phyloP scores from a whole-genome alignment of 1,139 yeast genomes.

The Sugiyamaella sp. region DNA sequence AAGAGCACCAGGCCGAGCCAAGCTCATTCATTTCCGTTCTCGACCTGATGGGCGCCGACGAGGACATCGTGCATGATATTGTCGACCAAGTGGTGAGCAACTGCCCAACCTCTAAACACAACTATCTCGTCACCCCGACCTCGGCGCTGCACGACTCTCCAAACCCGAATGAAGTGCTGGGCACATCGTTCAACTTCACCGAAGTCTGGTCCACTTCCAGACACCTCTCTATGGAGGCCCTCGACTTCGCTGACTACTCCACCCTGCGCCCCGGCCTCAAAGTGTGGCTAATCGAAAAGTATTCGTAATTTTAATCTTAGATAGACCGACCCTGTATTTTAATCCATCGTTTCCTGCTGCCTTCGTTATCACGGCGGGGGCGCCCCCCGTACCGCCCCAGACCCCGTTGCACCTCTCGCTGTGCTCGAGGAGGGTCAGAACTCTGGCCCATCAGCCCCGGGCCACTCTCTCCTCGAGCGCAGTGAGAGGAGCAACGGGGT shows the following conservation, averaged over 20 bases:
- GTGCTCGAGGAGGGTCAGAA: too few species aligned
- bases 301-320: not conserved
- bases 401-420: too few species aligned
- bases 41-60: constrained; percentile 63
- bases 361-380: too few species aligned
- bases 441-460: too few species aligned
- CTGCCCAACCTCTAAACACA: constrained; percentile 6
- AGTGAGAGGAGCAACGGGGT: constrained; percentile 1
- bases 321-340: not conserved
- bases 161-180: constrained; percentile 28
- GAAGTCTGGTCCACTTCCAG: constrained; percentile 33
- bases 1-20: not conserved
- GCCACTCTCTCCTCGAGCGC: too few species aligned
- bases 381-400: too few species aligned
- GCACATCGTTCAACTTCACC: constrained; percentile 23
- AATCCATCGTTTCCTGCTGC: too few species aligned
- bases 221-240: constrained; percentile 38
- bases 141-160: constrained; percentile 40
- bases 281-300: constrained; percentile 45
- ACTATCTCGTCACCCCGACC: constrained; percentile 25
- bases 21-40: constrained; percentile 40
- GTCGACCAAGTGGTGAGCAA: constrained; percentile 9
- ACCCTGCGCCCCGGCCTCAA: constrained; percentile 65
- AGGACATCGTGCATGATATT: constrained; percentile 36
- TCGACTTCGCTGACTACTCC: constrained; percentile 46